Evolutionary conservation across 805 yeast genomes (phyloP).

Genomic region (Wickerhamomyces alni): DNA sequence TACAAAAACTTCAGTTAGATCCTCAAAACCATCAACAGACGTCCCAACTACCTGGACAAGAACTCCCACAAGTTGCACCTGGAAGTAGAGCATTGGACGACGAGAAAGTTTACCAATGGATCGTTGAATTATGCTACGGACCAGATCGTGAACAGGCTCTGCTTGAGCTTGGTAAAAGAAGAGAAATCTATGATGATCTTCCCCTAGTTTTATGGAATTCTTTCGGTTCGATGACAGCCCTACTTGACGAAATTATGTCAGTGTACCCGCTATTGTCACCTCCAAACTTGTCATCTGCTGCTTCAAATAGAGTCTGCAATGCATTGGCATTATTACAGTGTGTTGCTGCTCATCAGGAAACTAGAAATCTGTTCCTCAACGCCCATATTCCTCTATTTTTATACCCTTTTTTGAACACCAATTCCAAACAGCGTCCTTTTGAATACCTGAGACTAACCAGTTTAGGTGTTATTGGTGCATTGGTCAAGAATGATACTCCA

Average conservation of each 20-base stretch:
- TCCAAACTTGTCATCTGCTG: conserved; percentile 76
- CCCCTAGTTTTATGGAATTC: conserved; percentile 94
- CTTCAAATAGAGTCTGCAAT: conserved; percentile 90
- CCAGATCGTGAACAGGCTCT: conserved; percentile 90
- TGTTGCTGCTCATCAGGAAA: conserved; percentile 92
- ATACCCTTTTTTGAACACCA: conserved; percentile 90
- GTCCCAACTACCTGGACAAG: not conserved
- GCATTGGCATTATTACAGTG: conserved; percentile 93
- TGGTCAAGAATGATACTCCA: conserved; percentile 92
- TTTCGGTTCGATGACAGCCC: conserved; percentile 91
- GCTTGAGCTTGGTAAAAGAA: conserved; percentile 84
- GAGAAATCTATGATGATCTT: conserved; percentile 91
- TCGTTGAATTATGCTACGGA: conserved; percentile 83
- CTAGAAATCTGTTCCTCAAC: conserved; percentile 74
- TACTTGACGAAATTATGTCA: conserved; percentile 81
- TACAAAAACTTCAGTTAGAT: conserved; percentile 6
- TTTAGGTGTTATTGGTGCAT: conserved; percentile 93
- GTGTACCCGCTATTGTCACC: conserved; percentile 90
- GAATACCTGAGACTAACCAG: conserved; percentile 91
- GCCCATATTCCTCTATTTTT: conserved; percentile 91
- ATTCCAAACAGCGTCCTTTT: conserved; percentile 86
- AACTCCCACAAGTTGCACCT: conserved; percentile 7
- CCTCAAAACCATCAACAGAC: conserved; percentile 6
- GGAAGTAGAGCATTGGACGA: conserved; percentile 52
- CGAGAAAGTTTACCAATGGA: conserved; percentile 85